phyloP scores from a whole-genome alignment of 148 eudicot species.

The Suaeda aralocaspica region DNA sequence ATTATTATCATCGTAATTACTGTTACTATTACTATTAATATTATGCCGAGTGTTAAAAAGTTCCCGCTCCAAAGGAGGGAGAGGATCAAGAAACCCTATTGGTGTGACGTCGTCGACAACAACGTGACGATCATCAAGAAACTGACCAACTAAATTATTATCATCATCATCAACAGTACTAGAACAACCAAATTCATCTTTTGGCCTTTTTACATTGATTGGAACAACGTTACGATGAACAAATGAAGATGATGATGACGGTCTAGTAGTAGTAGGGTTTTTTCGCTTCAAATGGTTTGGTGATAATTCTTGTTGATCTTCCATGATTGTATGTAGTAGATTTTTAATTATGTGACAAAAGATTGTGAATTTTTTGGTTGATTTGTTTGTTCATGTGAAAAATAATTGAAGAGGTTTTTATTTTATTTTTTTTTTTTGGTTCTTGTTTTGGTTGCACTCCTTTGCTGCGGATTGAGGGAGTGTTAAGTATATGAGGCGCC shows the following conservation, averaged over 20 bases:
- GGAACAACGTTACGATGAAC: neutral
- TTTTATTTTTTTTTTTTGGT: too few relatives aligned
- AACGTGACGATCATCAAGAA: neutral
- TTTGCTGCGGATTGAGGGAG: too few relatives aligned
- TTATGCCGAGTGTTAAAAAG: neutral
- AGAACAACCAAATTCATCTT: neutral
- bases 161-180: neutral
- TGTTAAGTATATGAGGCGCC: too few relatives aligned
- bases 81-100: conserved; percentile 18
- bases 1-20: neutral
- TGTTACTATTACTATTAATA: neutral
- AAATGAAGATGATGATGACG: neutral
- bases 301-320: neutral
- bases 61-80: neutral
- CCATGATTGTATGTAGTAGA: neutral
- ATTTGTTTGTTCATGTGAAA: too few relatives aligned
- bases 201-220: conserved; percentile 2
- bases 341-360: neutral
- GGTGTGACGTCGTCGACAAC: conserved; percentile 3
- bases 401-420: too few relatives aligned
- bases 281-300: neutral
- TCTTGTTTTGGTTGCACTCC: too few relatives aligned
- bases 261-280: neutral
- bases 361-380: too few relatives aligned
- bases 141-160: neutral